Conservation (phyloP, 1,139 yeast genomes). For the Saccharomyces hybrid region DNA sequence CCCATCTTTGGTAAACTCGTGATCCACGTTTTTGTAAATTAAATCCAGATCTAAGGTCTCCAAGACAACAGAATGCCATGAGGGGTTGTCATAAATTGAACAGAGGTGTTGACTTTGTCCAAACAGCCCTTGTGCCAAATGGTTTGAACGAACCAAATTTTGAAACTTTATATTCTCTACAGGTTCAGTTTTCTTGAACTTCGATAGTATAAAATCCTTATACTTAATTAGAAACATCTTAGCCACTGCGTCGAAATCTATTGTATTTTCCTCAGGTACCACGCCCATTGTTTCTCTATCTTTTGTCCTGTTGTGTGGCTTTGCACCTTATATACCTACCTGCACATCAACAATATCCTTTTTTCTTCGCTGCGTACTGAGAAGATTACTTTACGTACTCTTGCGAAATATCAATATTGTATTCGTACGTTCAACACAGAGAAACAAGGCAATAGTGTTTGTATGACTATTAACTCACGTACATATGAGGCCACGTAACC, state of each 20-base stretch:
- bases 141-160: constrained; percentile 5
- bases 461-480: not conserved
- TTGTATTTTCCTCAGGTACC: not conserved
- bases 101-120: constrained; percentile 19
- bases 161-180: not conserved
- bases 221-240: constrained; percentile 21
- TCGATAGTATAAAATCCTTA: constrained; percentile 17
- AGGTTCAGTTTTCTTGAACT: constrained; percentile 7
- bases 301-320: not conserved
- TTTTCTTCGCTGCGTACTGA: not conserved
- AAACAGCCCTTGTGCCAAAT: constrained; percentile 23
- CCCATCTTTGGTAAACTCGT: constrained; percentile 15
- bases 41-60: constrained; percentile 33
- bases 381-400: not conserved
- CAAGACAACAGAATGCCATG: constrained; percentile 32
- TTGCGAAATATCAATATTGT: not conserved
- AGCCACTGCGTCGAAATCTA: constrained; percentile 10
- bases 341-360: not conserved
- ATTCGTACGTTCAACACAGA: not conserved
- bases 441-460: not conserved
- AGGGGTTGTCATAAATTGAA: constrained; percentile 25
- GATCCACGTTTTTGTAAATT: constrained; percentile 35
- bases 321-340: not conserved
- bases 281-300: not conserved
- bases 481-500: not conserved